Evolutionary conservation across 345 rosid species (phyloP).

Genomic region (Pugionium cornutum): DNA sequence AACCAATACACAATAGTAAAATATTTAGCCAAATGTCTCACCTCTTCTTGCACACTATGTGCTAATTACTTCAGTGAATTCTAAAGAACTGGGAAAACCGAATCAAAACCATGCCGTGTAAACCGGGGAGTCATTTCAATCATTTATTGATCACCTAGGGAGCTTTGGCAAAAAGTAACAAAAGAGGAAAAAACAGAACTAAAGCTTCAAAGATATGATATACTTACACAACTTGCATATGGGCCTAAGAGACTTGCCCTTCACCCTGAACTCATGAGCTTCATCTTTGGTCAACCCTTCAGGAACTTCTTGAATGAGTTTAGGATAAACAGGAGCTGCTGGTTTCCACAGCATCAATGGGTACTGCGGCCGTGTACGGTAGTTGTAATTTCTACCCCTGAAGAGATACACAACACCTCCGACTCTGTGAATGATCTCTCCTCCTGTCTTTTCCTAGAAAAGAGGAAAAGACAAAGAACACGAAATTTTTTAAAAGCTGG

Average conservation of each 20-base stretch:
- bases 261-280: conserved; percentile 61
- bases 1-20: conserved; percentile 15
- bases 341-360: conserved; percentile 98
- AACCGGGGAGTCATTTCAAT: no score
- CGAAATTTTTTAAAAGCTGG: background rate
- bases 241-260: conserved; percentile 74
- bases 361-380: conserved; percentile 72
- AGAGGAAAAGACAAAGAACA: background rate
- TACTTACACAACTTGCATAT: conserved; percentile 77
- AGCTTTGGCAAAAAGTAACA: background rate
- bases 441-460: conserved; percentile 76
- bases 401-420: conserved; percentile 87
- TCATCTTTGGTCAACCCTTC: conserved; percentile 77
- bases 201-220: conserved; percentile 1
- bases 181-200: background rate
- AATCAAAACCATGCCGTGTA: no score
- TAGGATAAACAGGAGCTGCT: conserved; percentile 94
- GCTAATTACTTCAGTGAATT: conserved; percentile 3
- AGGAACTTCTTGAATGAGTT: conserved; percentile 88
- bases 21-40: background rate
- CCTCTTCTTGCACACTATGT: background rate
- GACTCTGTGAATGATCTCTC: conserved; percentile 69
- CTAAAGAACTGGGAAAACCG: background rate
- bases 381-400: conserved; percentile 86
- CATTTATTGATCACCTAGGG: no score